Base-by-base conservation (phyloP, 768 basidiomycete genomes). In the Suillus sp. region DNA sequence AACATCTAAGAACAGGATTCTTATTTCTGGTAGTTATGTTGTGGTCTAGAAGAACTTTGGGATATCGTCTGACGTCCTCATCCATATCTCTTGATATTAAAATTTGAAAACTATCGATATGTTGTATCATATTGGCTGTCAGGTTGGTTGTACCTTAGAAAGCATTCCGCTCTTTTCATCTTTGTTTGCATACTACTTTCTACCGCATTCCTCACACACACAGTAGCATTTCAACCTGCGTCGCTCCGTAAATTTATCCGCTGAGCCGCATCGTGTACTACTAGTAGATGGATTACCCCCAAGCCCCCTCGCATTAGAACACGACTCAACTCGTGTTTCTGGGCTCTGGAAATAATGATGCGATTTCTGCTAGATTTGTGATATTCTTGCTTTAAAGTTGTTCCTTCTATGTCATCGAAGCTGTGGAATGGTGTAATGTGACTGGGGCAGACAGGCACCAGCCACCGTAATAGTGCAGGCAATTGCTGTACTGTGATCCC, bases 31-130 rank as follows among this genome's bases (percentile, higher is more conserved):
- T 67, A 95, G 92, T 93, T 95, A 75, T 94, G 92, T 72, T 94
- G 93, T 70, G 89, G 91, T 4, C 79, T 96, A 60, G 96, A 99
- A 79, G 96, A 99, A 65, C 83, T 97, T 59, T 96, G 95, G 95
- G 93, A 95, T 74, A 88, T 97, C 70, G 84, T 95, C 60, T 95
- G 78, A 81, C 47, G 61, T 13, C 42, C 42, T 68, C 67, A 20
- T 27, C 43, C 37, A 63, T 45, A 37, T 54, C 43, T 27, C 20
- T 45, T 22, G 11, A 22, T n/a, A 42, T 16, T 43, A 66, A 65
- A 68, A 62, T 64, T 59, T 71, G 34, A 68, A 45, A 72, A 43
- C n/a, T 35, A 32, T 30, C 61, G 40, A 43, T 56, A 47, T 30
- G 43, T 10, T 57, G 38, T 54, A 20, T 60, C 54, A 48, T 58